phyloP scores from a whole-genome alignment of 305 asterid species.

The Plantago coronopus region DNA sequence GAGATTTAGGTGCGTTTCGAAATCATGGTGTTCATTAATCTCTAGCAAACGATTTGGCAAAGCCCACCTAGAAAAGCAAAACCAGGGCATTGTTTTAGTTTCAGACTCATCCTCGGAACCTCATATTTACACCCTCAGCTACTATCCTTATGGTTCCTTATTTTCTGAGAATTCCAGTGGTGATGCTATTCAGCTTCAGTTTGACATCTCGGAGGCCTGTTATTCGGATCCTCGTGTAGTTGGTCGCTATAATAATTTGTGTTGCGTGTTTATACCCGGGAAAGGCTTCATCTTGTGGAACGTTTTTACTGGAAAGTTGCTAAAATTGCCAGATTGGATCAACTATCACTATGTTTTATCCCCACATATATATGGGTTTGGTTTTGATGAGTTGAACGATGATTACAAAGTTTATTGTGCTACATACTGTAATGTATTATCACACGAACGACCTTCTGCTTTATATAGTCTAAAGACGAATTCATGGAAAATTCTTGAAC shows the following conservation, averaged over 20 bases:
- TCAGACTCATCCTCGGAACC: too few species aligned
- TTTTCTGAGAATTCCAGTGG: constrained; percentile 6
- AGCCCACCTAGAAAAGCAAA: too few species aligned
- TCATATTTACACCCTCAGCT: too few species aligned
- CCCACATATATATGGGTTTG: constrained; percentile 22
- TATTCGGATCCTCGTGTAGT: not conserved
- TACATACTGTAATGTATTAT: too few species aligned
- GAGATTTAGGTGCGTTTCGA: too few species aligned
- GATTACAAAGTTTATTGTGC: constrained; percentile 32
- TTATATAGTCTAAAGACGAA: constrained; percentile 31
- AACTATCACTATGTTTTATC: too few species aligned
- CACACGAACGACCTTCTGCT: not conserved
- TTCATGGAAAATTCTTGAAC: constrained; percentile 26
- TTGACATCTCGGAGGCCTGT: too few species aligned
- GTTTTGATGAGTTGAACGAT: constrained; percentile 22
- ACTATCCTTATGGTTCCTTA: constrained; percentile 29
- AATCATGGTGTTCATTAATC: too few species aligned
- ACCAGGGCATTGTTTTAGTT: too few species aligned
- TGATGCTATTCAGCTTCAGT: not conserved
- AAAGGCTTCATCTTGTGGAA: constrained; percentile 28
- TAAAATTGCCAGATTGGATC: constrained; percentile 18
- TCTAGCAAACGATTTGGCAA: too few species aligned
- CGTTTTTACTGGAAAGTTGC: constrained; percentile 22
- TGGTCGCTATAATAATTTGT: constrained; percentile 40
- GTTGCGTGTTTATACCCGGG: constrained; percentile 13